Evolutionary conservation across 1,284 basidiomycete species (phyloP).

Genomic region (Athelia psychrophila): DNA sequence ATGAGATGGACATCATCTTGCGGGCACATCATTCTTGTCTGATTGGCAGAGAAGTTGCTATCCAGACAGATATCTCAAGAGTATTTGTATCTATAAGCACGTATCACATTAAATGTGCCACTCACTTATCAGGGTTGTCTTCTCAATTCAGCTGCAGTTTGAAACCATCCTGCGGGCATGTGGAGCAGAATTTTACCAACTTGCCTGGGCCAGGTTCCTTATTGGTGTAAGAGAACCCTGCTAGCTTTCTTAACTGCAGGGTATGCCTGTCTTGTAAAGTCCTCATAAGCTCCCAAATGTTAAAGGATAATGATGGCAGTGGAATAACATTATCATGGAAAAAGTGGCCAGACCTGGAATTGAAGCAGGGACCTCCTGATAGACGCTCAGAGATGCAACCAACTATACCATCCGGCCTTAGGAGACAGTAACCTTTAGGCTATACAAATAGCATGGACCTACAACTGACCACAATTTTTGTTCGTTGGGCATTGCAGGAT

Average conservation of each 20-base stretch:
- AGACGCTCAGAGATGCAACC: too few relatives aligned
- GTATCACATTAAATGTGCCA: background rate
- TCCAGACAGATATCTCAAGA: slow-evolving; percentile 8
- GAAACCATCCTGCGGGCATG: slow-evolving; percentile 12
- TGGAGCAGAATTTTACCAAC: slow-evolving; percentile 10
- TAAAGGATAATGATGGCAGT: too few relatives aligned
- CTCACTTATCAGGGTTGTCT: background rate
- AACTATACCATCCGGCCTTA: too few relatives aligned
- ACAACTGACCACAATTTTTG: too few relatives aligned
- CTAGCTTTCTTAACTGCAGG: background rate
- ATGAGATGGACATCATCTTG: background rate
- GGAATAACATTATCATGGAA: too few relatives aligned
- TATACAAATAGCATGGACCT: too few relatives aligned
- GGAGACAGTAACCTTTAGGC: too few relatives aligned
- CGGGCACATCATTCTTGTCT: background rate
- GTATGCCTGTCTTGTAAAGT: slow-evolving; percentile 6
- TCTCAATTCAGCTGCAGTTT: slow-evolving; percentile 6
- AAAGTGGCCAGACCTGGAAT: too few relatives aligned
- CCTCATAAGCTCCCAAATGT: slow-evolving; percentile 6
- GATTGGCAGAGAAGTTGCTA: slow-evolving; percentile 10
- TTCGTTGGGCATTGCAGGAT: too few relatives aligned
- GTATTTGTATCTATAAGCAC: background rate
- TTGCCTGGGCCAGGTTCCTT: background rate
- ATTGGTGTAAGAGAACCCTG: background rate
- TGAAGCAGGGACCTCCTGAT: too few relatives aligned